Percentiles rank a stretch among this genome's conserved stretches.
phyloP scores from a whole-genome alignment of 805 yeast species.

The Candida fluviatilis region DNA sequence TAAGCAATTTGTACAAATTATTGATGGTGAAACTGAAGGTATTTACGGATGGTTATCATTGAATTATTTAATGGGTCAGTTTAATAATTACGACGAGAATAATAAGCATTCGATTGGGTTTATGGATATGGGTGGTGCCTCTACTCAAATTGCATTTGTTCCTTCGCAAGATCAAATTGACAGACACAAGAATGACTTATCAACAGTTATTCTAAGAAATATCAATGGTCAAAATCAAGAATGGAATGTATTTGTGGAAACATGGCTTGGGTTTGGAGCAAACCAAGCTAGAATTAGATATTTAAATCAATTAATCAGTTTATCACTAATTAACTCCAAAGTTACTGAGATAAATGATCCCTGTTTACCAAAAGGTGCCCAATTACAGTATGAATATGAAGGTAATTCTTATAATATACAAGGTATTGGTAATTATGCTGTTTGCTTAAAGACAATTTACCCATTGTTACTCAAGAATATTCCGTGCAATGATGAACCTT shows the following conservation, averaged over 20 bases:
- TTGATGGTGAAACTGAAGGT: slow-evolving; percentile 95
- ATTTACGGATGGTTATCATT: slow-evolving; percentile 93
- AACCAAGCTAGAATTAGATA: slow-evolving; percentile 84
- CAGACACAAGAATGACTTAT: slow-evolving; percentile 70
- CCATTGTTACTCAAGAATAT: slow-evolving; percentile 74
- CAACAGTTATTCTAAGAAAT: slow-evolving; percentile 59
- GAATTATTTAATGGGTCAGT: slow-evolving; percentile 72
- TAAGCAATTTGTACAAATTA: slow-evolving; percentile 69
- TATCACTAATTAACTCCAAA: slow-evolving; percentile 16
- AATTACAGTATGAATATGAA: slow-evolving; percentile 42
- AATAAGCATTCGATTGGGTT: slow-evolving; percentile 69
- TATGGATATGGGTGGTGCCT: slow-evolving; percentile 99
- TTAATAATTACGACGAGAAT: slow-evolving; percentile 43
- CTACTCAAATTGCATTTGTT: slow-evolving; percentile 92
- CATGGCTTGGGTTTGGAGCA: slow-evolving; percentile 98
- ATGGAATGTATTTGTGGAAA: slow-evolving; percentile 88
- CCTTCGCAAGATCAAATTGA: slow-evolving; percentile 65
- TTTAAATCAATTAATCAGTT: slow-evolving; percentile 47
- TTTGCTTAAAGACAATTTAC: slow-evolving; percentile 66
- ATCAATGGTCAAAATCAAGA: slow-evolving; percentile 65
- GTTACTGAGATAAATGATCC: slow-evolving; percentile 54
- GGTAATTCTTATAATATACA: slow-evolving; percentile 46
- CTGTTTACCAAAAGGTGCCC: slow-evolving; percentile 69
- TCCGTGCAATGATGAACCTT: slow-evolving; percentile 85
- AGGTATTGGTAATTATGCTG: slow-evolving; percentile 78